Evolutionary conservation across 108 stramenopile genomes (phyloP), one percentile per base, ranked within the genome.

Genomic region (Poteriospumella lacustris): DNA sequence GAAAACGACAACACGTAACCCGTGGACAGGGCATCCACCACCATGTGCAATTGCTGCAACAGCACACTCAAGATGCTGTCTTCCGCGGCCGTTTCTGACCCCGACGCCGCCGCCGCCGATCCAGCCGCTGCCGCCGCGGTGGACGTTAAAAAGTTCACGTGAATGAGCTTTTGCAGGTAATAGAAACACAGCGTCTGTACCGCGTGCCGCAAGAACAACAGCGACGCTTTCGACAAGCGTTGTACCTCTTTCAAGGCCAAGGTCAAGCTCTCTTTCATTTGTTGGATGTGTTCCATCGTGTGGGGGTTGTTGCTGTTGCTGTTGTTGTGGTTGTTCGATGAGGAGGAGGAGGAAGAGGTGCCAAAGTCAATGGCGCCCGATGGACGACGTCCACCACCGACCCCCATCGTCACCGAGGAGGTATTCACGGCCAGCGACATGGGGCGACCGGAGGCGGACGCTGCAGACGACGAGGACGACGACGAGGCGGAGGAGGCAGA

Each of bases 171-270:
- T 34, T 24, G 3, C 5, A 64, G 24, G 24, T 31, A 64, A 24
- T 31, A 64, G 60, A 64, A 64, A 64, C 60, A 64, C 9, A 64
- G 9, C 9, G 36, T 5, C 31, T 64, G 60, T 64, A 64, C 5
- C 31, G 28, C 60, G 9, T 5, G 33, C 36, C 60, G 15, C 9
- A 64, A 5, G 9, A 64, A 9, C 5, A 34, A 26, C 15, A 64
- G 9, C 5, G 60, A 26, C 24, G 28, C 60, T 12, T 64, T 34
- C 31, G 60, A 64, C 31, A 64, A 5, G 19, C 24, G 15, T 15
- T 15, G 24, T 24, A 56, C 19, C 24, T 56, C 52, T 56, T 56
- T 56, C 52, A 56, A 56, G 52, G 19, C 52, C 52, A 15, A 15
- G 19, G 15, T 19, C 24, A 24, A 56, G 15, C 24, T 56, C 52